Evolutionary conservation across 768 basidiomycete species (phyloP), one percentile per base, ranked within the genome.

Genomic region (Trametopsis cervina): DNA sequence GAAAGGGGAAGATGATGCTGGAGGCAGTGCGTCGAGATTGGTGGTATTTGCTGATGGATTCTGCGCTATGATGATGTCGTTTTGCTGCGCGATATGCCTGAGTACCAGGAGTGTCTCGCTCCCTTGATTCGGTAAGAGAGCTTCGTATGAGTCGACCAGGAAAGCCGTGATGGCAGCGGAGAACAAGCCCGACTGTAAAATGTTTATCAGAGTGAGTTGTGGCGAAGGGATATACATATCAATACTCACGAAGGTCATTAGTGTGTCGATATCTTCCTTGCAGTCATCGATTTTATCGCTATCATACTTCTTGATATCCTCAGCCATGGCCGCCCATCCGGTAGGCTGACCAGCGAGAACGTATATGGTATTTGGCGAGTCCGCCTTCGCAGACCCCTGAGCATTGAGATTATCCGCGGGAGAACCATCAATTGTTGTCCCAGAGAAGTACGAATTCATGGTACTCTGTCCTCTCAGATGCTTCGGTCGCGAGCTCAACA

Each of bases 121-220:
- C 20, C 13, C 3, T 1, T 49, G 24, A 33, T 54, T 44, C 15
- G 29, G 42, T 35, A 44, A 44, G 2, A 54, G 50, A 17, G 25
- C 39, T 18, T 41, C 29, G 22, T 54, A 54, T 13, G 50, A 51
- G 15, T 51, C 53, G 35, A 55, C 36, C 10, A 47, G 29, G 26
- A 55, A 55, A 6, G 51, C 54, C 6, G 54, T 55, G 9, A 55
- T 35, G 22, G 48, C 46, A 3, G 54, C 54, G 3, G 54, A 55
- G 29, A 55, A 53, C 21, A 55, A 36, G 24, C 51, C 54, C 3
- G 51, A 46, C 54, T 48, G 15, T 21, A 40, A 21, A 12, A 38
- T 33, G 29, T 33, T 33, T 33, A 33, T 15, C 15, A 33, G 29
- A 15, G 15, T 7, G 29, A 11, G 15, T 41, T n/a, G 13, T 2